A percentile compares a stretch with the other conserved stretches of the same genome.
These are phyloP conservation scores for Chlorella vulgaris DNA, from an alignment of 139 green algal species.

Conservation along the genomic window DNA sequence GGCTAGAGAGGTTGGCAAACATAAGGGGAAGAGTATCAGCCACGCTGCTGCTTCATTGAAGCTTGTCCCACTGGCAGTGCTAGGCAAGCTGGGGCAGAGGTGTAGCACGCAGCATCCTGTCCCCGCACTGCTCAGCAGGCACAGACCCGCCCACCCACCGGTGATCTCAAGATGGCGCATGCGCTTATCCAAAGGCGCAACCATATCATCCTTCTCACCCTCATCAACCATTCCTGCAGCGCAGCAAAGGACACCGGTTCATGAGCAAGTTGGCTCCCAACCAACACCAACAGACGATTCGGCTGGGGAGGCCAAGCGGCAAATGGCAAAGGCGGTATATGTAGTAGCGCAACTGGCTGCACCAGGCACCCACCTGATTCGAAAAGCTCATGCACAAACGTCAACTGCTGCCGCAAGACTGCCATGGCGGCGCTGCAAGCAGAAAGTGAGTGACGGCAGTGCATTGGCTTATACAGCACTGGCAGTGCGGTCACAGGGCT, in stretches of 20 bases:
- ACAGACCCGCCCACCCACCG: neutral
- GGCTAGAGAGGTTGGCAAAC: too few relatives aligned
- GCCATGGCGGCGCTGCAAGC: conserved; percentile 68
- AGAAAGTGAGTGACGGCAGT: neutral
- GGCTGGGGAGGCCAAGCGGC: too few relatives aligned
- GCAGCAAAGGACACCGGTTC: too few relatives aligned
- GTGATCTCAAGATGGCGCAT: conserved; percentile 68
- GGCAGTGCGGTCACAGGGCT: conserved; percentile 75
- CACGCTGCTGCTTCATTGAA: too few relatives aligned
- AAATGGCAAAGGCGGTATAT: too few relatives aligned
- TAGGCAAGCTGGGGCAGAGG: neutral
- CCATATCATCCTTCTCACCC: conserved; percentile 63
- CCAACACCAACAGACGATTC: neutral
- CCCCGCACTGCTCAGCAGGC: too few relatives aligned
- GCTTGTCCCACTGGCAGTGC: neutral
- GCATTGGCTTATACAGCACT: conserved; percentile 12
- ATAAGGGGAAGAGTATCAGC: neutral
- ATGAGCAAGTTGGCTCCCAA: neutral
- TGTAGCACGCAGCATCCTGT: too few relatives aligned
- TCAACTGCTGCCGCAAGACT: conserved; percentile 76
- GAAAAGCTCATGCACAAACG: conserved; percentile 78
- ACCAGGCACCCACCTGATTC: conserved; percentile 50
- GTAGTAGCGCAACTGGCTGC: too few relatives aligned
- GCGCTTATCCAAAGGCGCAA: conserved; percentile 62
- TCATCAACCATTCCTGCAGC: conserved; percentile 75